A percentile compares a stretch with the other conserved stretches of the same genome.
Conservation (phyloP, 768 basidiomycete genomes). For the Collybia mongolica region DNA sequence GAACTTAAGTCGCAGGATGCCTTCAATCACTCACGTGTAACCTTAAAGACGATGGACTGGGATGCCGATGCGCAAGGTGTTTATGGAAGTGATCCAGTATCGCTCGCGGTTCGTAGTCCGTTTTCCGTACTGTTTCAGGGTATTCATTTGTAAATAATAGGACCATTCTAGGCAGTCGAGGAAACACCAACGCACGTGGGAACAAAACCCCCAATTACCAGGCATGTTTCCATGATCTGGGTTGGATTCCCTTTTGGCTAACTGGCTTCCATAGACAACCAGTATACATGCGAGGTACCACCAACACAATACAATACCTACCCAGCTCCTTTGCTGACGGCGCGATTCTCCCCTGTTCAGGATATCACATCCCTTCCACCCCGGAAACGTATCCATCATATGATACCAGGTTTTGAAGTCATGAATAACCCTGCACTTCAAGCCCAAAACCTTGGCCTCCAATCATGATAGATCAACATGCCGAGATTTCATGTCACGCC, state of each 20-base stretch:
- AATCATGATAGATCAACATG: constrained; percentile 34
- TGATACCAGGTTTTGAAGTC: constrained; percentile 59
- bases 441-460: constrained; percentile 53
- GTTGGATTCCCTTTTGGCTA: constrained; percentile 4
- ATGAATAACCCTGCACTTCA: constrained; percentile 53
- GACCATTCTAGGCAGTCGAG: constrained; percentile 39
- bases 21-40: constrained; percentile 39
- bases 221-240: constrained; percentile 25
- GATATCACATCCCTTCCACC: constrained; percentile 55
- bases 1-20: constrained; percentile 28
- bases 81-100: constrained; percentile 38
- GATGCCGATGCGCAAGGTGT: constrained; percentile 37
- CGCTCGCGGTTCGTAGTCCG: constrained; percentile 37
- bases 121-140: not conserved
- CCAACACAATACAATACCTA: constrained; percentile 12
- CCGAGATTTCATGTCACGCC: too few species aligned
- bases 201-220: constrained; percentile 45
- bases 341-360: constrained; percentile 26
- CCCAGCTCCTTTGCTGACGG: constrained; percentile 14
- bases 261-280: constrained; percentile 27
- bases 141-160: constrained; percentile 19
- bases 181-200: constrained; percentile 67
- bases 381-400: constrained; percentile 65
- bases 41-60: constrained; percentile 47
- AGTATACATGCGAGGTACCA: constrained; percentile 48